Evolutionary conservation across 495 filamentous ascomycete genomes (phyloP), one percentile per base, ranked within the genome.

Genomic region (Penicillium malachiteum): DNA sequence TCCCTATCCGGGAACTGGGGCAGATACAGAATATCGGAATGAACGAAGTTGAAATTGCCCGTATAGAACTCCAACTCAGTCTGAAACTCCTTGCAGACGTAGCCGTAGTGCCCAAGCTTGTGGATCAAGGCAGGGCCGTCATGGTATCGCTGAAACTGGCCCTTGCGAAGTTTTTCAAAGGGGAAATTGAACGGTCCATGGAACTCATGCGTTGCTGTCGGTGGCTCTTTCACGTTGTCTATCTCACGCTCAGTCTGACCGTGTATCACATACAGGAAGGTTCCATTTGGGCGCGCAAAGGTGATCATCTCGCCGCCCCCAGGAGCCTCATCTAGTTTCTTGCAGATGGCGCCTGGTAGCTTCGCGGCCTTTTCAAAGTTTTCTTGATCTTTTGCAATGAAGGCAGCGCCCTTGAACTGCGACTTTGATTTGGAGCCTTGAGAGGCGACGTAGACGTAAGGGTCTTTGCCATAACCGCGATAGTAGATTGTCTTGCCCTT

Each of bases 51-150:
- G 78, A 92, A 90, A 50, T 78, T 81, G 1, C 58, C 65, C 6
- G 79, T 82, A 66, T 89, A 92, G 68, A 86, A 92, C 7, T 80
- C 65, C 50, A 84, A 67, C 30, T 81, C 68, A 18, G 69, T 70
- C 10, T 79, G 73, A 57, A 87, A 90, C 52, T 86, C 67, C 48
- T 78, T 78, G 14, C 81, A 83, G 37, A 86, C 66, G 12, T 37
- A 37, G 88, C 88, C 88, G 49, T 84, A 91, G 67, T 91, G 88
- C 4, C 88, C 88, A 1, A 91, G 76, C 73, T 71, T 88, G 71
- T 88, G 84, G 3, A 89, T 74, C 3, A 82, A 78, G 2, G 85
- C 84, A 0, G 87, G 86, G 1, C 85, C 82, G 14, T 52, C 42
- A 79, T 6, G 87, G 84, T 14, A 65, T 0, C 64, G 50, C 37